These are phyloP conservation scores for Cutaneotrichosporon sp. DNA, from an alignment of 1,284 basidiomycete genomes.

Conservation along the genomic window DNA sequence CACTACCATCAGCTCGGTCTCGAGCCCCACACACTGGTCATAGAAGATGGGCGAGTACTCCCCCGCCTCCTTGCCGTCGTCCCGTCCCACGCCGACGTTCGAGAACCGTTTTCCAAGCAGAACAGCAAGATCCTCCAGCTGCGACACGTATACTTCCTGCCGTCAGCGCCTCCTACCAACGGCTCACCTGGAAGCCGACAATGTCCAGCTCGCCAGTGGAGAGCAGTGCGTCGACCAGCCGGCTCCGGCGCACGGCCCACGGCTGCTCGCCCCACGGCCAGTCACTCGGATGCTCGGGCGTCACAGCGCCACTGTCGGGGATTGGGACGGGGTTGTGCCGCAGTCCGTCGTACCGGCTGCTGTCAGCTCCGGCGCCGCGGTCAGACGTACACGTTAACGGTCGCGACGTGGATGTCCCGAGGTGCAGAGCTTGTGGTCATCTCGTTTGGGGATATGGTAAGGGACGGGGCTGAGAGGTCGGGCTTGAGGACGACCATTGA, in stretches of 20 bases:
- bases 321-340: constrained; percentile 28
- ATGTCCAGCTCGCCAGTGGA: constrained; percentile 34
- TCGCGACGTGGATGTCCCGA: constrained; percentile 28
- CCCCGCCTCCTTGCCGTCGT: constrained; percentile 57
- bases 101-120: constrained; percentile 56
- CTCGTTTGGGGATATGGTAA: not conserved
- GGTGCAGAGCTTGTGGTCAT: not conserved
- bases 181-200: constrained; percentile 48
- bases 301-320: constrained; percentile 23
- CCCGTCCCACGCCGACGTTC: constrained; percentile 61
- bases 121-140: constrained; percentile 58
- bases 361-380: not conserved
- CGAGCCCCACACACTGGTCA: constrained; percentile 49
- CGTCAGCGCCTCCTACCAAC: not conserved
- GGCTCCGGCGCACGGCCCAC: constrained; percentile 39
- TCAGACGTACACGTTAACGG: constrained; percentile 39
- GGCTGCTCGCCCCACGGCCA: constrained; percentile 30
- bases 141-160: constrained; percentile 58
- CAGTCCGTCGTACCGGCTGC: constrained; percentile 35
- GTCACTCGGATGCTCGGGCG: constrained; percentile 7
- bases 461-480: not conserved
- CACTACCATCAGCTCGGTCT: not conserved
- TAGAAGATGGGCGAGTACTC: constrained; percentile 65
- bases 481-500: not conserved
- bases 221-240: constrained; percentile 36